Evolutionary conservation across 2,329 filamentous ascomycete species (phyloP), one percentile per base, ranked within the genome.

Genomic region (Fusarium sp.): DNA sequence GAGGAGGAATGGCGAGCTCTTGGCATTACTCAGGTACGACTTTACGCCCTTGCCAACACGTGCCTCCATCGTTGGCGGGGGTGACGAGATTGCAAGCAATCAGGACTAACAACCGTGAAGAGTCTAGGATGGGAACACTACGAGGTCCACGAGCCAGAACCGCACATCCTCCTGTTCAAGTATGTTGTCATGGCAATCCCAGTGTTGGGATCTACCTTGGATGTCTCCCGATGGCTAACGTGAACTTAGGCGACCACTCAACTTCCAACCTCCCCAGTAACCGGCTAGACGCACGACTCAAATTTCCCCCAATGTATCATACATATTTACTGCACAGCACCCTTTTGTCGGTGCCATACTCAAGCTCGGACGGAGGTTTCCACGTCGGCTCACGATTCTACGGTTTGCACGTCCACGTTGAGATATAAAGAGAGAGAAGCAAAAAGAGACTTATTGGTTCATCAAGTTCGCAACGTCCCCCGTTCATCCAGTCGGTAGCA

Each of bases 121-220:
- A 98, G 95, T 86, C 86, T 99, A 78, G 96, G 96, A 64, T 99
- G 96, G 96, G 95, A 98, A 82, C 96, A 99, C 83, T 99, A 99
- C 81, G 96, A 99, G 83, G 96, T 99, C 60, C 96, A 99, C 82
- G 96, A 98, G 83, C 96, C 96, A 46, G 96, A 99, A 85, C 96
- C 96, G 73, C 96, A 99, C 82, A 99, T 99, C 79, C 89, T 99
- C 61, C 89, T 99, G 37, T 99, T 99, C 89, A 99, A 99, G 95
- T 98, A 85, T 82, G 93, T 86, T 42, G 15, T 16, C 23, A 56
- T 29, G n/a, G 14, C n/a, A 18, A 25, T 52, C n/a, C 35, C 57
- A 31, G 25, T 8, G 23, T 12, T 9, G 39, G 27, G 46, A 37
- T 44, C 21, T 14, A 38, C 12, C 19, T 19, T 35, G 18, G 3